These are phyloP conservation scores for Lachnellula suecica DNA, from an alignment of 2,329 filamentous ascomycete species.

Conservation along the genomic window DNA sequence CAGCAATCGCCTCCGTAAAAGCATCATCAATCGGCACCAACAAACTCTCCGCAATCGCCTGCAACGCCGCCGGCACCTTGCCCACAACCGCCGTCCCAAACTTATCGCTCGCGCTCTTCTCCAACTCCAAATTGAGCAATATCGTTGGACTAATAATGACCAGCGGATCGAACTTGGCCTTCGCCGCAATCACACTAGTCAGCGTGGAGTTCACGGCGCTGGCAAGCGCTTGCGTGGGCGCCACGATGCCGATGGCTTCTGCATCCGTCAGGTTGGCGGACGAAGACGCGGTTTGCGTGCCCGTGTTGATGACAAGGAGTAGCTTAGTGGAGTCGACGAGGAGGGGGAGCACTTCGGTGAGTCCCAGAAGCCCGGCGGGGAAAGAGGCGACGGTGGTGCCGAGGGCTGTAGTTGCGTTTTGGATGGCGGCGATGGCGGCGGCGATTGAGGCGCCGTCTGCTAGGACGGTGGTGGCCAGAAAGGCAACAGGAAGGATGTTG, in stretches of 20 bases:
- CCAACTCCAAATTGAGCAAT: constrained; percentile 39
- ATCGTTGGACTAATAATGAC: constrained; percentile 41
- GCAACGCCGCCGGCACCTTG: constrained; percentile 16
- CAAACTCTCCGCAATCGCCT: constrained; percentile 28
- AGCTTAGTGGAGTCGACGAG: constrained; percentile 38
- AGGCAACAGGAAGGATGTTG: constrained; percentile 10
- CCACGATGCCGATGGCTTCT: constrained; percentile 38
- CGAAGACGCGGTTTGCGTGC: constrained; percentile 35
- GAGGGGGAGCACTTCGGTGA: constrained; percentile 35
- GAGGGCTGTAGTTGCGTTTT: constrained; percentile 18
- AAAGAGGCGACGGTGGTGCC: constrained; percentile 19
- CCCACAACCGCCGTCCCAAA: constrained; percentile 16
- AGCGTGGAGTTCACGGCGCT: constrained; percentile 9
- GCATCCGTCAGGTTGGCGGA: constrained; percentile 37
- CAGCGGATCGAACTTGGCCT: constrained; percentile 44
- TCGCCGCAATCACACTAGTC: constrained; percentile 26
- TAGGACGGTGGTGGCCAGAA: constrained; percentile 17
- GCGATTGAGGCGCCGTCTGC: constrained; percentile 25
- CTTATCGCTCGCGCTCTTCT: constrained; percentile 39
- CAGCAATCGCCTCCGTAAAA: constrained; percentile 16
- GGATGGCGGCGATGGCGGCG: constrained; percentile 20
- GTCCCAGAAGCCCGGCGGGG: constrained; percentile 8
- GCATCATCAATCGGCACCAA: constrained; percentile 36
- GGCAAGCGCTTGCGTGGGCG: constrained; percentile 27
- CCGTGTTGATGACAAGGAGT: constrained; percentile 39